Base-by-base conservation (phyloP, 495 filamentous ascomycete species). In the Melanomma pulvis-pyrius region DNA sequence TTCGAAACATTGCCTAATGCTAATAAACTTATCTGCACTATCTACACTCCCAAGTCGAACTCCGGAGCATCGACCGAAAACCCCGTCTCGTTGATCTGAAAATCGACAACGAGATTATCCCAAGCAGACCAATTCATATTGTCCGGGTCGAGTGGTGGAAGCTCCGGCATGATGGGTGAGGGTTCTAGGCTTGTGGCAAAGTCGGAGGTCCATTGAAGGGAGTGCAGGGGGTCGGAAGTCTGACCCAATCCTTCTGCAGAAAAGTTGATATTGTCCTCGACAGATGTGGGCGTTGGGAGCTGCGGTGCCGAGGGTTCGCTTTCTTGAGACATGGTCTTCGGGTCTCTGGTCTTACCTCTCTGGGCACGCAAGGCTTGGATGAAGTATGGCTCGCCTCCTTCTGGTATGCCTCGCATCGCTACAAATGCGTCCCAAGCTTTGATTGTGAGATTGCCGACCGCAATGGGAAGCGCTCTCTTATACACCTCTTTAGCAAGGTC, bases 81-180 rank as follows among this genome's bases (percentile, higher is more conserved):
- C 6, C 4, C 54, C 21, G 54, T 30, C 13, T 58, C 54, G 32
- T 47, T 21, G 36, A 46, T 52, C 34, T 61, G 32, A 29, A 60
- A 67, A 32, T 67, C 51, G n/a, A 47, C 30, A 5, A 71, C 17
- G 3, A 71, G 50, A 52, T 49, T 64, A 24, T 71, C 63, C 68
- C 68, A 71, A 15, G 24, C 24, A 11, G 50, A 19, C 68, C 68
- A 70, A 26, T 66, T 66, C 62, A 70, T 57, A 52, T 67, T 64
- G 17, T 67, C 59, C 8, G 49, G 46, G 48, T 71, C 63, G 3
- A 67, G 29, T 1, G 51, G 52, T 15, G 51, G 50, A 17, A 67
- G 34, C 0, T 59, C 34, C 6, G 67, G 30, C 21, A 63, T 8
- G 17, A 22, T 32, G 8, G 29, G 21, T 5, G 52, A 1, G 25